Evolutionary conservation across 192 early-diverging fungal genomes (phyloP), one percentile per base, ranked within the genome.

Genomic region (Rhizoclosmatium sp.): DNA sequence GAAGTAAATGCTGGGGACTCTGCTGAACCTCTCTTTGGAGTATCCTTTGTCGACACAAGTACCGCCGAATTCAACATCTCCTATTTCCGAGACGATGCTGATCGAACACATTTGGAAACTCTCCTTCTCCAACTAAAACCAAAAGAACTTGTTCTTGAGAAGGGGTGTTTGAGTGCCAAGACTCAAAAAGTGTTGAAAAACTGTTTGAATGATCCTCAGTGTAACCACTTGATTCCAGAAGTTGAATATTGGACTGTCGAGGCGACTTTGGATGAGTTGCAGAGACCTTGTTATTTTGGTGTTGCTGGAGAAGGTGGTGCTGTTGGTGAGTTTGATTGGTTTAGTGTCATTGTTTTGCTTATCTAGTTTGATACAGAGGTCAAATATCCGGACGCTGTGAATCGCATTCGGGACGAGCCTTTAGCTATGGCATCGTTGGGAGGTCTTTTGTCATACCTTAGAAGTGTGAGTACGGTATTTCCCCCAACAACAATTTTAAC

Each of bases 21-120:
- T 21, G 68, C 82, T 2, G 84, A 86, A 3, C 89, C 92, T 10
- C 81, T 80, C 12, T 96, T 95, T 84, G 95, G 94, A 42, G 83
- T 99, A 7, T 91, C 90, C 14, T 97, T 99, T 88, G 98, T 98
- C 3, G 98, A 99, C 76, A 97, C 97, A 0, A 87, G 97, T 0
- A 99, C 96, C 0, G 96, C 95, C 10, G 93, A 96, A 80, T 97
- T 99, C 82, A 91, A 91, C 65, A 47, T 98, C 59, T 90, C 92
- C 59, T 85, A 86, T 4, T 94, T 93, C 59, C 80, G 89, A 31
- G 98, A 99, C 81, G 98, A 98, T 79, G 82, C 88, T 21, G 90
- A 96, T 78, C 87, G 96, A 45, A 96, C 96, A 7, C 87, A 87
- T 45, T 89, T 99, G n/a, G 96, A 98, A 76, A 99, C 98, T 0